Evolutionary conservation across 257 asterid species (phyloP), one percentile per base, ranked within the genome.

Genomic region (Solanum tacnaense): DNA sequence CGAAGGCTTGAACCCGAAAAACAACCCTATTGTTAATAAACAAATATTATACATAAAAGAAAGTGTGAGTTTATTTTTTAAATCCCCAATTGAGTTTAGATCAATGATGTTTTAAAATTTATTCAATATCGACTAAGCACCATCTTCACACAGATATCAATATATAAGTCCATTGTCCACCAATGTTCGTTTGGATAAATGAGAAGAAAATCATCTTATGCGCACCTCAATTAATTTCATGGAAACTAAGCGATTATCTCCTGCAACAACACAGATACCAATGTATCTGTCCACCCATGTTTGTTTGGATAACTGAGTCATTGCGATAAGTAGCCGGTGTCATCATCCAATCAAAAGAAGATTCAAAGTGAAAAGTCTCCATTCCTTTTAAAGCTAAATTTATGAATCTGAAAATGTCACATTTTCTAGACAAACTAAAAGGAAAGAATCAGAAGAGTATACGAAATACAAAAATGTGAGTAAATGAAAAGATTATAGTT

Each of bases 1-100:
- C 21, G 0, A 5, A 49, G 0, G 20, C 6, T 4, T 46, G 20
- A 49, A 49, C 21, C 21, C 58, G 0, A 49, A 44, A 21, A 35
- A 20, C 49, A 74, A 5, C 5, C 82, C 29, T 21, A 21, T 34
- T 25, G 7, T 52, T 5, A 52, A 5, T 18, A 9, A 73, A 35
- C 0, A 13, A 70, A 25, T 3, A 31, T 13, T 13, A 16, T 32
- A n/a, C n/a, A 8, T 15, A 52, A 5, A 70, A 6, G 15, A 7
- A 27, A 13, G 1, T 70, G 12, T 6, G 16, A 71, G 35, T 31
- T 31, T 6, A 5, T 29, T 13, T 23, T 25, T 25, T 23, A 23
- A 4, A 62, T 23, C 6, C 7, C 31, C 70, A n/a, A 62, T 23
- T 23, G 29, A 62, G 70, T 23, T 62, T 62, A 4, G 6, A 56